A percentile compares a stretch with the other conserved stretches of the same genome.
Conservation (phyloP, 2,329 filamentous ascomycete genomes). For the Alternaria sp. region DNA sequence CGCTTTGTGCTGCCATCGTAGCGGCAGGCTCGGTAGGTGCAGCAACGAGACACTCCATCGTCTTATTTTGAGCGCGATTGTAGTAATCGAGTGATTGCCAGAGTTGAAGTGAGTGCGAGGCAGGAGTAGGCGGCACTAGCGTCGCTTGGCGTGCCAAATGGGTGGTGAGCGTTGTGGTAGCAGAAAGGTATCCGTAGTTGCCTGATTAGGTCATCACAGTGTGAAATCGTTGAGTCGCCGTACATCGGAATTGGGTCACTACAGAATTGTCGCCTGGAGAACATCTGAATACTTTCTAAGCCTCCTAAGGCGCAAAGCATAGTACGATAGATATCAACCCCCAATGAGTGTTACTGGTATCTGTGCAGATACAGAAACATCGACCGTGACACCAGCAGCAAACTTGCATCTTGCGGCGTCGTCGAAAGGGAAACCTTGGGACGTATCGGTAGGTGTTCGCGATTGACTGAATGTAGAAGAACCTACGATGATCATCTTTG, state of each 20-base stretch:
- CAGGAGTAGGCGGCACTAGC: not conserved
- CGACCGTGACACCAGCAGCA: too few relatives aligned
- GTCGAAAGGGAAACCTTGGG: too few relatives aligned
- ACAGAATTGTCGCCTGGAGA: not conserved
- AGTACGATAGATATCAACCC: too few relatives aligned
- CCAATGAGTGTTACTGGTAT: too few relatives aligned
- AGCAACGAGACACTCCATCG: not conserved
- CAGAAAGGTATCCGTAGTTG: not conserved
- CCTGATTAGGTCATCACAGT: not conserved
- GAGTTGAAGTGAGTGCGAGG: not conserved
- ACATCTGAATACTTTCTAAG: not conserved
- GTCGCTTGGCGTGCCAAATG: not conserved
- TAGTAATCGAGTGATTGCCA: not conserved
- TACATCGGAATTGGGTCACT: not conserved
- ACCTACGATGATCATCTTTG: not conserved
- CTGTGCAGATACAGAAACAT: too few relatives aligned
- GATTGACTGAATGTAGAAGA: not conserved
- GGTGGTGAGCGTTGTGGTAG: not conserved
- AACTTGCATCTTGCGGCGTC: too few relatives aligned
- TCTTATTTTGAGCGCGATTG: not conserved
- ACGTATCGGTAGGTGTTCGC: not conserved
- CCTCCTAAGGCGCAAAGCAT: too few relatives aligned
- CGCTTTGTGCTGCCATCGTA: not conserved
- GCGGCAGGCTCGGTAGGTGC: not conserved
- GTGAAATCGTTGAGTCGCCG: not conserved